Base-by-base conservation (phyloP, 1,284 basidiomycete genomes). In the Rhodotorula sp. region DNA sequence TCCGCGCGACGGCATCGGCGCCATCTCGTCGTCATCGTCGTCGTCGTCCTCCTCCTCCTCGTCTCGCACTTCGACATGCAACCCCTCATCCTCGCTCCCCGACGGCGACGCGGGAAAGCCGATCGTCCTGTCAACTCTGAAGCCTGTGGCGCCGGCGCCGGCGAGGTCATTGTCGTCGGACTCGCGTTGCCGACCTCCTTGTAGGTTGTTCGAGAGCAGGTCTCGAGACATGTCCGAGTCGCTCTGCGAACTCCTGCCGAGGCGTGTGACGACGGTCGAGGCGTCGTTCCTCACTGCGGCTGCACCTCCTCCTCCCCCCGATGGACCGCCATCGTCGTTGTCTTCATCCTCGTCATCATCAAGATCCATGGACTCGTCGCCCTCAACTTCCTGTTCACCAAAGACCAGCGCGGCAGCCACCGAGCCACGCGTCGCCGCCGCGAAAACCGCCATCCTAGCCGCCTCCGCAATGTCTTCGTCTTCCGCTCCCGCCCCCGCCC, bases 61-160 rank as follows among this genome's bases (percentile, higher is more conserved):
- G 57, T 4, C 65, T 64, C 49, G 68, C 34, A 58, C 62, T 43
- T 49, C 66, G 67, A 23, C 66, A 65, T 3, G 26, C 31, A 31
- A 39, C 29, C 18, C 58, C 49, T 31, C 46, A 20, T 57, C 58
- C 4, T 52, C 56, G 8, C 51, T 52, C 51, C 23, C 51, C 51
- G 51, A 52, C 51, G 39, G 12, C 39, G 39, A 43, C 39, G 39
- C 39, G 39, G 39, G 39, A 12, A 43, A 52, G 18, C 12, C 26
- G 21, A 16, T 56, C 54, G n/a, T 56, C 54, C 39, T 8, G 39
- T 43, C 39, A 43, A 43, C 10, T 8, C 39, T 43, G 39, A 43
- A 43, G 39, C 39, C 39, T 43, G 39, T 43, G 39, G 39, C 26
- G 29, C 16, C 26, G 16, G n/a, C n/a, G 54, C 26, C 54, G 12